Percentiles rank a stretch among this genome's conserved stretches.
phyloP scores from a whole-genome alignment of 305 asterid genomes.

The Petunia hybrid region DNA sequence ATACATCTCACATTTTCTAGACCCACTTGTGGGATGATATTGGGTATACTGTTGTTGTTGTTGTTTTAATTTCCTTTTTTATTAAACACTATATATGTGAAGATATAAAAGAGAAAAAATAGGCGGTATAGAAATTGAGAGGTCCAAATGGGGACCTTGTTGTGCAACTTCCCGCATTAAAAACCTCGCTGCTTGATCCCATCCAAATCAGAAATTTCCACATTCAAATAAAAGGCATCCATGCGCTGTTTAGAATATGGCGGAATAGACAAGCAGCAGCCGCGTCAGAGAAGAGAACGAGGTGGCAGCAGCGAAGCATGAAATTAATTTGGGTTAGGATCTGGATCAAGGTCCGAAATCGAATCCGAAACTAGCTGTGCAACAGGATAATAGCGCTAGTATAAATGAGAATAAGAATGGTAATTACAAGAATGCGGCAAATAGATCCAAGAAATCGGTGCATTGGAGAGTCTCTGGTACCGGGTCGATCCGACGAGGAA shows the following conservation, averaged over 20 bases:
- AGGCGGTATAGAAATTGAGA: neutral
- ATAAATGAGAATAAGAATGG: slow-evolving; percentile 17
- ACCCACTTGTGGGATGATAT: too few relatives aligned
- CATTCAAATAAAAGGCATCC: neutral
- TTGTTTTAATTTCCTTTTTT: too few relatives aligned
- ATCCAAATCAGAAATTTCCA: neutral
- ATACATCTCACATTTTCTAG: too few relatives aligned
- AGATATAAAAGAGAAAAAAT: neutral
- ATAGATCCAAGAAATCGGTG: slow-evolving; percentile 30
- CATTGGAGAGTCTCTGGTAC: slow-evolving; percentile 44
- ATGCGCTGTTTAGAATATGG: neutral
- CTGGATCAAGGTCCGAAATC: neutral
- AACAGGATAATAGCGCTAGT: neutral
- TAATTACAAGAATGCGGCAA: slow-evolving; percentile 24
- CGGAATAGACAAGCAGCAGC: too few relatives aligned
- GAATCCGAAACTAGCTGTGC: neutral
- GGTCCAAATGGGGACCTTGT: neutral
- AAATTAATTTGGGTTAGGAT: too few relatives aligned
- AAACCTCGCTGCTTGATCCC: neutral
- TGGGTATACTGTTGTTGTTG: too few relatives aligned
- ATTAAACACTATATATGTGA: too few relatives aligned
- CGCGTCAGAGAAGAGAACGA: too few relatives aligned
- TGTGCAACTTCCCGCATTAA: slow-evolving; percentile 8
- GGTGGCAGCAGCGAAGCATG: too few relatives aligned
- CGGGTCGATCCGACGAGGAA: slow-evolving; percentile 18